Percentiles rank a stretch among this genome's conserved stretches.
phyloP scores from a whole-genome alignment of 1,139 yeast genomes.

The Taphrina wiesneri region DNA sequence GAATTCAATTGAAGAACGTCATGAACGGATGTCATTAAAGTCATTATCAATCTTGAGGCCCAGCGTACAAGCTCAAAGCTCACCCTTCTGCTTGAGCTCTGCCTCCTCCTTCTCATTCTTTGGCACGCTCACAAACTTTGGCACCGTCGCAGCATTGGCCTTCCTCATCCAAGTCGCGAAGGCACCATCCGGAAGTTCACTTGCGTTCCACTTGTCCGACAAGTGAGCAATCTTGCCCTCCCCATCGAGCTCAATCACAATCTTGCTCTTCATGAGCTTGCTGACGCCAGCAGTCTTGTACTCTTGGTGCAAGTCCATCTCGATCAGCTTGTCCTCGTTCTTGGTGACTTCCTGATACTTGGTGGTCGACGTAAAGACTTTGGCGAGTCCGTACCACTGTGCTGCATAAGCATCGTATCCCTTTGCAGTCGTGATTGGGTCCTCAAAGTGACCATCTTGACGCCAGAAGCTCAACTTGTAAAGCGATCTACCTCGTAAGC shows the following conservation, averaged over 20 bases:
- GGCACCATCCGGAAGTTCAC: conserved; percentile 1
- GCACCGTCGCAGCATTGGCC: conserved; percentile 25
- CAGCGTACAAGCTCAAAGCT: not conserved
- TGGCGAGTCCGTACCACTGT: conserved; percentile 22
- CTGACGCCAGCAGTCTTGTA: conserved; percentile 20
- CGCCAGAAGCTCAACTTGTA: conserved; percentile 26
- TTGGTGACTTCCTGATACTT: conserved; percentile 16
- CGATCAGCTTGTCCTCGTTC: conserved; percentile 16
- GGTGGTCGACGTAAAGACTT: conserved; percentile 13
- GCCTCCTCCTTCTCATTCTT: conserved; percentile 23
- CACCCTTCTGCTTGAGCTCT: conserved; percentile 12
- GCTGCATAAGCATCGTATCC: conserved; percentile 28
- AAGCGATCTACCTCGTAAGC: not conserved
- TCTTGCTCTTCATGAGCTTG: conserved; percentile 16
- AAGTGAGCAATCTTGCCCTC: conserved; percentile 22
- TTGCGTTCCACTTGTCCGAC: conserved; percentile 13
- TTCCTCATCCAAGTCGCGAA: conserved; percentile 14
- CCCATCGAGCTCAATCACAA: conserved; percentile 18
- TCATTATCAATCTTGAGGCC: not conserved
- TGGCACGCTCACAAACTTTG: conserved; percentile 13
- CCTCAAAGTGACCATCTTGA: conserved; percentile 23
- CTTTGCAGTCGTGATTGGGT: conserved; percentile 23
- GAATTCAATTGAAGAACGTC: not conserved
- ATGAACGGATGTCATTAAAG: not conserved
- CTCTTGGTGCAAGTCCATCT: conserved; percentile 18